These are phyloP conservation scores for Cyclotella distinguenda DNA, from an alignment of 108 stramenopile species.

Conservation along the genomic window DNA sequence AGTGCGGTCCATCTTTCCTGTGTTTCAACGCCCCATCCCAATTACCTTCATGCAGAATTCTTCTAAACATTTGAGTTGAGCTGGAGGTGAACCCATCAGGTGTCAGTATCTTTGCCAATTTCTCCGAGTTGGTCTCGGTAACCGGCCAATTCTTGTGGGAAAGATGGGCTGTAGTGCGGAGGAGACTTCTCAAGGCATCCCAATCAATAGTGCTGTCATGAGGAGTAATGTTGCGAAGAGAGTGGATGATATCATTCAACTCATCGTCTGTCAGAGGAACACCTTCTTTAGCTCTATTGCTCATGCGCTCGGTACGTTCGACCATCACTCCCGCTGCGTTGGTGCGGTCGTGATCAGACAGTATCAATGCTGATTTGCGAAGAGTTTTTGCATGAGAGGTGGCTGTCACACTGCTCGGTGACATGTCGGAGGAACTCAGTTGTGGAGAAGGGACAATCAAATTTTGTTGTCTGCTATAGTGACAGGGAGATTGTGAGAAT, in stretches of 20 bases:
- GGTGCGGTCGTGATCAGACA: conserved; percentile 9
- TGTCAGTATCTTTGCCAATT: conserved; percentile 44
- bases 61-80: conserved; percentile 48
- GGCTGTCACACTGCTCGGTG: conserved; percentile 12
- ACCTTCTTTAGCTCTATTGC: conserved; percentile 37
- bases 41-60: conserved; percentile 76
- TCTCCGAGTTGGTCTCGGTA: conserved; percentile 50
- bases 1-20: conserved; percentile 38
- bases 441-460: too few relatives aligned
- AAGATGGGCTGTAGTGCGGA: conserved; percentile 58
- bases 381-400: conserved; percentile 12
- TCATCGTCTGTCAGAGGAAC: conserved; percentile 52
- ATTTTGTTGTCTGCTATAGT: too few relatives aligned
- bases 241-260: conserved; percentile 44
- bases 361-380: conserved; percentile 10
- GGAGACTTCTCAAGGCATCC: conserved; percentile 34
- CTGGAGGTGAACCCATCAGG: conserved; percentile 13
- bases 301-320: conserved; percentile 36
- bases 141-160: conserved; percentile 75
- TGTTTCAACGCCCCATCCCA: conserved; percentile 67
- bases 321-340: conserved; percentile 28
- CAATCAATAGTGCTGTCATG: conserved; percentile 36
- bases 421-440: conserved; percentile 17
- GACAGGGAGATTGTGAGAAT: too few relatives aligned
- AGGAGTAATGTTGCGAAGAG: conserved; percentile 42